These are phyloP conservation scores for Schwanniomyces polymorphus DNA, from an alignment of 805 yeast species.

Conservation along the genomic window DNA sequence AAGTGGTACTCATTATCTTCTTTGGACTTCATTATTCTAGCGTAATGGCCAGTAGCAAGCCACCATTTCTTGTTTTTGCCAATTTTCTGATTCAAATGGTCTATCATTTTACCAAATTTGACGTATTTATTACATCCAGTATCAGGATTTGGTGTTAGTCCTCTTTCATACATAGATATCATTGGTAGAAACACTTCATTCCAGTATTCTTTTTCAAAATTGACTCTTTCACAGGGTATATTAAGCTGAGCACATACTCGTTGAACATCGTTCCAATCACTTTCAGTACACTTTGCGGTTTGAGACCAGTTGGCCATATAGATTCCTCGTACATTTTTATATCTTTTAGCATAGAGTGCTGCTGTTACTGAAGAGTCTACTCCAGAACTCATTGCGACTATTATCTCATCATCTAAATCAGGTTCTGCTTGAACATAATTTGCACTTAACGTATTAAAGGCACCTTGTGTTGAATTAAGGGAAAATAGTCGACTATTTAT, in stretches of 20 bases:
- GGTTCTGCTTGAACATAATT: slow-evolving; percentile 47
- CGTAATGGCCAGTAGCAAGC: slow-evolving; percentile 87
- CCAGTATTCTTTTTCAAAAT: slow-evolving; percentile 93
- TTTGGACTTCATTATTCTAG: slow-evolving; percentile 46
- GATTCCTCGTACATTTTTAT: slow-evolving; percentile 69
- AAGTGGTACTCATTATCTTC: slow-evolving; percentile 42
- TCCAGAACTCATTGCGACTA: slow-evolving; percentile 95
- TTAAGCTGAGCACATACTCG: slow-evolving; percentile 57
- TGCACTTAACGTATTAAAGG: neutral
- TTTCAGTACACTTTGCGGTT: slow-evolving; percentile 70
- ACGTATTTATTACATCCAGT: slow-evolving; percentile 81
- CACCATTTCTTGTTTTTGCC: slow-evolving; percentile 38
- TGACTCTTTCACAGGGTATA: slow-evolving; percentile 73
- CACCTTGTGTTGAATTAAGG: neutral
- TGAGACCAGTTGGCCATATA: slow-evolving; percentile 94
- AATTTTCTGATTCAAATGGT: slow-evolving; percentile 47
- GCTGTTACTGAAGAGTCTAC: slow-evolving; percentile 95
- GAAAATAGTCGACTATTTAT: neutral
- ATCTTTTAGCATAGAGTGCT: slow-evolving; percentile 54
- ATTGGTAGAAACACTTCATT: slow-evolving; percentile 88
- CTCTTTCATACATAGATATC: slow-evolving; percentile 68
- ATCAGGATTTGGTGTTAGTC: slow-evolving; percentile 94
- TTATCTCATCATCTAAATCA: slow-evolving; percentile 52
- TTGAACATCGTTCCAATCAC: slow-evolving; percentile 86
- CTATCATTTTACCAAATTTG: slow-evolving; percentile 79